These are phyloP conservation scores for Rosa multiflora DNA, from an alignment of 306 rosid species.

Conservation along the genomic window DNA sequence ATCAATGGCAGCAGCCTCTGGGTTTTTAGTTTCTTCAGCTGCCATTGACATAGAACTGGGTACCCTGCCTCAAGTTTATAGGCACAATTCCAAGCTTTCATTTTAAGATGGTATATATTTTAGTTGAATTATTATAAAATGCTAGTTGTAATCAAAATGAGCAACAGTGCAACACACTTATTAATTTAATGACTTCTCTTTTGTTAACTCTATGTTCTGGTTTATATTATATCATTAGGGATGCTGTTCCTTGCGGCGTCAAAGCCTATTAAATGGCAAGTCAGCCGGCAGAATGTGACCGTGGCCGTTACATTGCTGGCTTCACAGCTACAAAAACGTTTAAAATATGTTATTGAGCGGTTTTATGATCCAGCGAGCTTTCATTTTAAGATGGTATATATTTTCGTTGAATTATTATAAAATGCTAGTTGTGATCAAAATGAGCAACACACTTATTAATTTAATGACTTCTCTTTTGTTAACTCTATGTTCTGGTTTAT, in stretches of 20 bases:
- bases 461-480: neutral
- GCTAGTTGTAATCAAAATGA: neutral
- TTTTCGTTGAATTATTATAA: too few species aligned
- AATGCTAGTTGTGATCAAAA: neutral
- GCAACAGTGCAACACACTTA: neutral
- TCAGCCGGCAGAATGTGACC: slow-evolving; percentile 39
- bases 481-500: neutral
- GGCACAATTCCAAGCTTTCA: slow-evolving; percentile 8
- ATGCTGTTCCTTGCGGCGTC: slow-evolving; percentile 34
- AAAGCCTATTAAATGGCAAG: slow-evolving; percentile 31
- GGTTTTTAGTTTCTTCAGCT: slow-evolving; percentile 17
- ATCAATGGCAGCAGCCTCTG: slow-evolving; percentile 22
- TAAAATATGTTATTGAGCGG: neutral
- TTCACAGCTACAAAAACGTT: slow-evolving; percentile 22
- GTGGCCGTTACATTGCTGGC: slow-evolving; percentile 48
- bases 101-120: neutral
- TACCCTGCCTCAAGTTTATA: slow-evolving; percentile 8
- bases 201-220: neutral
- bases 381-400: too few species aligned
- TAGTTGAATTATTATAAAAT: neutral
- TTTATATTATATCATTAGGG: neutral
- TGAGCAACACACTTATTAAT: neutral
- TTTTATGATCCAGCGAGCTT: neutral
- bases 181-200: neutral
- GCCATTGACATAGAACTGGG: slow-evolving; percentile 38